Percentiles rank a stretch among this genome's conserved stretches.
Conservation (phyloP, 1,139 yeast species). For the Trichomonascaceae sp. region DNA sequence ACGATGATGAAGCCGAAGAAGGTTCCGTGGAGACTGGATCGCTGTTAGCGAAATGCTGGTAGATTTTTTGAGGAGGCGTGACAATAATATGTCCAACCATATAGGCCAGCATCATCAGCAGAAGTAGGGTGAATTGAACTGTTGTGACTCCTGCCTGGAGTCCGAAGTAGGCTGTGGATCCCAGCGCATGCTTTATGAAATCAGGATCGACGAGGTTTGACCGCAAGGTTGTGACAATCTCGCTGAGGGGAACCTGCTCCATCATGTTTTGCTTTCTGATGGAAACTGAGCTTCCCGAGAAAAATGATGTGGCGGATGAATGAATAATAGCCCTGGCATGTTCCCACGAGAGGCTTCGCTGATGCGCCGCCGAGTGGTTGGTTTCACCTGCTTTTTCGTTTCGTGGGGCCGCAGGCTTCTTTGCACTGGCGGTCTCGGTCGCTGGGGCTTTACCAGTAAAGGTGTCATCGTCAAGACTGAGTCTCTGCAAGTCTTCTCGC, state of each 20-base stretch:
- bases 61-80: constrained; percentile 8
- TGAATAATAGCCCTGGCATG: neutral
- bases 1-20: too few relatives aligned
- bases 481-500: constrained; percentile 10
- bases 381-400: too few relatives aligned
- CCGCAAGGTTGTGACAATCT: constrained; percentile 12
- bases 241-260: constrained; percentile 17
- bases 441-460: neutral
- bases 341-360: neutral
- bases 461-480: constrained; percentile 2
- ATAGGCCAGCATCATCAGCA: constrained; percentile 18
- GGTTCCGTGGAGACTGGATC: too few relatives aligned
- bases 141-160: constrained; percentile 13
- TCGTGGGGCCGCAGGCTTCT: neutral
- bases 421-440: neutral
- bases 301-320: constrained; percentile 1
- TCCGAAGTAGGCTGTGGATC: constrained; percentile 9
- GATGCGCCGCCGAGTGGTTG: neutral
- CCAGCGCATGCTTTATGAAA: constrained; percentile 4
- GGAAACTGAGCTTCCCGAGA: neutral
- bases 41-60: too few relatives aligned
- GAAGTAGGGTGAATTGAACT: constrained; percentile 16
- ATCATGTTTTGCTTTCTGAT: too few relatives aligned
- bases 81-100: constrained; percentile 17
- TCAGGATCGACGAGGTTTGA: constrained; percentile 7